Evolutionary conservation across 2,329 filamentous ascomycete genomes (phyloP).

Genomic region (Cercospora berteroae): DNA sequence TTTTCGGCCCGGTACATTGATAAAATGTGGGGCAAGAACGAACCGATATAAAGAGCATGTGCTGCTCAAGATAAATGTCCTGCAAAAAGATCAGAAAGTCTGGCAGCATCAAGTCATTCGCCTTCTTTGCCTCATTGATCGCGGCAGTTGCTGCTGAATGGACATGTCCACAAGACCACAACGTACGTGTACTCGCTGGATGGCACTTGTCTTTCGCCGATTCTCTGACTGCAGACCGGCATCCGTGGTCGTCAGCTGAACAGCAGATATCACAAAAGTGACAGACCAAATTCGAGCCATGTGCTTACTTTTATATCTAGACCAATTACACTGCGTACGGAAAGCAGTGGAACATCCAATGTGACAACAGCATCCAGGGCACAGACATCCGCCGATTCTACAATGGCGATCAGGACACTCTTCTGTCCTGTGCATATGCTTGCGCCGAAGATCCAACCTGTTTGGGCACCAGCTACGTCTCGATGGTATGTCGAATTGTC

Average conservation of each 20-base stretch:
- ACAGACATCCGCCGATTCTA: slow-evolving; percentile 6
- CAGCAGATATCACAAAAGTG: not conserved
- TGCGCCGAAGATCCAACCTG: slow-evolving; percentile 6
- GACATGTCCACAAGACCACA: slow-evolving; percentile 5
- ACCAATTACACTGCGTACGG: slow-evolving; percentile 8
- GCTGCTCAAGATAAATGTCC: not conserved
- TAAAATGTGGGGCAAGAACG: not conserved
- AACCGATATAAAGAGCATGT: not conserved
- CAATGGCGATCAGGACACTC: not conserved
- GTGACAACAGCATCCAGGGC: slow-evolving; percentile 10
- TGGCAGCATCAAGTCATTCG: slow-evolving; percentile 2
- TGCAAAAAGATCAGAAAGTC: not conserved
- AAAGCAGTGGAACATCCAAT: slow-evolving; percentile 8
- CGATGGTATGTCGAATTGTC: not conserved
- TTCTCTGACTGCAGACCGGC: not conserved
- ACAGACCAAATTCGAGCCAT: not conserved
- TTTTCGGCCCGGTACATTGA: not conserved
- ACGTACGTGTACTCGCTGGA: not conserved
- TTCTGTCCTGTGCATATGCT: slow-evolving; percentile 6
- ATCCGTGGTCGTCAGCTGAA: not conserved
- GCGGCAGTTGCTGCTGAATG: slow-evolving; percentile 3
- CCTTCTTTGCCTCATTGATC: slow-evolving; percentile 1
- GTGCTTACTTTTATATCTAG: not conserved
- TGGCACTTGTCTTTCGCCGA: not conserved
- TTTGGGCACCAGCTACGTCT: slow-evolving; percentile 6